phyloP scores from a whole-genome alignment of 768 basidiomycete species.

The Tephrocybe sp. region DNA sequence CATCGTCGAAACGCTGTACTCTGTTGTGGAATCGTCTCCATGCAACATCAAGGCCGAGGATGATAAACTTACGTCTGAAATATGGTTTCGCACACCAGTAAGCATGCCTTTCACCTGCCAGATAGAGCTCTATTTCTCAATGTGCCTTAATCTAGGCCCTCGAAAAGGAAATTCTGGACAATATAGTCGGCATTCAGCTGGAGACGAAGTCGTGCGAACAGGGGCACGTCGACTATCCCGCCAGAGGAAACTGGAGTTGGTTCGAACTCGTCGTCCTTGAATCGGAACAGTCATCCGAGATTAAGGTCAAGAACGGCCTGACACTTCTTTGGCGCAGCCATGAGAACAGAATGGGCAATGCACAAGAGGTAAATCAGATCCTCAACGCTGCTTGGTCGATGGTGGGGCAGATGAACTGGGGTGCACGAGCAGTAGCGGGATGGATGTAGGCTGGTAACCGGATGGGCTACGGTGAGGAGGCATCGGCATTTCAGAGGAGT shows the following conservation, averaged over 20 bases:
- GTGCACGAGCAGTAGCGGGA: no score
- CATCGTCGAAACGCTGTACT: slow-evolving; percentile 14
- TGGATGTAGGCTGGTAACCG: no score
- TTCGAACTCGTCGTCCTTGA: slow-evolving; percentile 30
- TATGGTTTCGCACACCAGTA: slow-evolving; percentile 26
- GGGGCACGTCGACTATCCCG: slow-evolving; percentile 14
- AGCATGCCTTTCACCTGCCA: neutral
- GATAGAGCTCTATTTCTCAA: neutral
- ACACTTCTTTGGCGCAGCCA: slow-evolving; percentile 28
- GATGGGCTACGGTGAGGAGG: no score
- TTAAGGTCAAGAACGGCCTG: slow-evolving; percentile 23
- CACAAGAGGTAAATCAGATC: slow-evolving; percentile 14
- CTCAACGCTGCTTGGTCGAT: no score
- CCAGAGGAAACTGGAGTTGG: slow-evolving; percentile 28
- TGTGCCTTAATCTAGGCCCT: slow-evolving; percentile 16
- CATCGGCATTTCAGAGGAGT: no score
- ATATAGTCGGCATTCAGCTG: slow-evolving; percentile 25
- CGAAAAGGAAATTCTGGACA: slow-evolving; percentile 18
- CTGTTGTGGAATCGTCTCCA: neutral
- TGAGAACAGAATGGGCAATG: slow-evolving; percentile 14
- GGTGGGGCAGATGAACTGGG: no score
- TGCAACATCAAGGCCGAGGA: slow-evolving; percentile 11
- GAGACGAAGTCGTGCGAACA: slow-evolving; percentile 24
- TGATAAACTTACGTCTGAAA: slow-evolving; percentile 12
- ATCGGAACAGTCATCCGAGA: slow-evolving; percentile 18